A percentile compares a stretch with the other conserved stretches of the same genome.
Evolutionary conservation across 2,329 filamentous ascomycete genomes (phyloP).

Genomic region (Nemania abortiva): DNA sequence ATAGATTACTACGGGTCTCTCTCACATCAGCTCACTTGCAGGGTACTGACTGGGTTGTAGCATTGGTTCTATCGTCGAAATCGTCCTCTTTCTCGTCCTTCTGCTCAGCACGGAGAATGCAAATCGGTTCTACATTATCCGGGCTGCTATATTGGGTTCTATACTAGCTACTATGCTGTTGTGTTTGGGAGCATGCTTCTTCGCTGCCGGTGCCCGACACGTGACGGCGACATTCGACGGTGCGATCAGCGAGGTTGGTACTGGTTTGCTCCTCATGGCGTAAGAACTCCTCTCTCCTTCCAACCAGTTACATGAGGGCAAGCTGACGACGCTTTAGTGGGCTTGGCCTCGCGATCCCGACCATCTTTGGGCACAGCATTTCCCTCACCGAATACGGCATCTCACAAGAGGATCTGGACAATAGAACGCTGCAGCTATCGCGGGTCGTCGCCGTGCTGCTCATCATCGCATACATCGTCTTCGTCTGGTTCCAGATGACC

Average conservation of each 20-base stretch:
- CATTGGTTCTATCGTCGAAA: conserved; percentile 81
- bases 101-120: conserved; percentile 59
- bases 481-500: conserved; percentile 78
- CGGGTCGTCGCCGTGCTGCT: conserved; percentile 78
- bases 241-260: conserved; percentile 82
- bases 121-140: conserved; percentile 75
- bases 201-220: conserved; percentile 77
- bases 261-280: conserved; percentile 80
- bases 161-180: conserved; percentile 85
- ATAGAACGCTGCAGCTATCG: conserved; percentile 73
- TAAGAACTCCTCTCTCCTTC: conserved; percentile 58
- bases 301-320: conserved; percentile 48
- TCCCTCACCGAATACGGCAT: conserved; percentile 45
- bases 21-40: conserved; percentile 45
- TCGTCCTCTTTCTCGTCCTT: conserved; percentile 84
- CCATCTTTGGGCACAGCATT: conserved; percentile 67
- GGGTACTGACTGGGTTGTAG: conserved; percentile 46
- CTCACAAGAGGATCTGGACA: conserved; percentile 56
- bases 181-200: conserved; percentile 84
- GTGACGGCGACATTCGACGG: conserved; percentile 79
- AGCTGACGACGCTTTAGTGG: conserved; percentile 53
- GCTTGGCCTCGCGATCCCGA: conserved; percentile 64
- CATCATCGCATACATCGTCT: conserved; percentile 75
- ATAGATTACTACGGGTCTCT: conserved; percentile 39
- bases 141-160: conserved; percentile 85